Evolutionary conservation across 805 yeast species (phyloP).

Genomic region (Novakomyces olei): DNA sequence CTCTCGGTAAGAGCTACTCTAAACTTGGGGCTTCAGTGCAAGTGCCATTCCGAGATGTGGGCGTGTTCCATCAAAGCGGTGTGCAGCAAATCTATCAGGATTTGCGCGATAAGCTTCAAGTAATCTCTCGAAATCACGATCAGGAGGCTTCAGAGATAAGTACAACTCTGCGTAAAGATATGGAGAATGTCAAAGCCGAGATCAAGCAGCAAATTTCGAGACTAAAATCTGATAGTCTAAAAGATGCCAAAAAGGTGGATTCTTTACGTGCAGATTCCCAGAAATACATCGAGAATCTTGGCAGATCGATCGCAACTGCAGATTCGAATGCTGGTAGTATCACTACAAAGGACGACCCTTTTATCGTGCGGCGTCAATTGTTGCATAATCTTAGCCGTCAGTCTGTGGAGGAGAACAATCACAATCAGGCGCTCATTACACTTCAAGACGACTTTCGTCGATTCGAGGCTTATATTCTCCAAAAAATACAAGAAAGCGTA

Average conservation of each 20-base stretch:
- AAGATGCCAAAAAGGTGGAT: constrained; percentile 20
- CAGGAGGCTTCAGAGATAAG: constrained; percentile 1
- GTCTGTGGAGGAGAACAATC: constrained; percentile 24
- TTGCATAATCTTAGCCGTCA: constrained; percentile 21
- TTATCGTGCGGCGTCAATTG: constrained; percentile 20
- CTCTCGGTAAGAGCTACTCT: background rate
- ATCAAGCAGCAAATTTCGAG: constrained; percentile 24
- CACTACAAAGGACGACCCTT: constrained; percentile 32
- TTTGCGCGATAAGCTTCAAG: background rate
- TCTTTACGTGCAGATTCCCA: constrained; percentile 17
- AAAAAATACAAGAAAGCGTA: constrained; percentile 21
- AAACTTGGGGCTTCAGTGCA: background rate
- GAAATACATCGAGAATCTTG: constrained; percentile 20
- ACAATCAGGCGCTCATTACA: constrained; percentile 23
- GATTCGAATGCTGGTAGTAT: constrained; percentile 16
- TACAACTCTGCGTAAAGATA: background rate
- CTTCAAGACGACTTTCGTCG: constrained; percentile 21
- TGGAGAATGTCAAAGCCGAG: constrained; percentile 21
- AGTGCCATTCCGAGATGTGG: constrained; percentile 1
- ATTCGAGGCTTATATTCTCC: constrained; percentile 24
- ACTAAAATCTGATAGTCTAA: constrained; percentile 17
- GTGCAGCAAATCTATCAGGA: constrained; percentile 1
- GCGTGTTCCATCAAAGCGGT: constrained; percentile 2
- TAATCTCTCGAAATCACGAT: background rate
- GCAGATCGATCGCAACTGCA: constrained; percentile 6